Base-by-base conservation (phyloP, 345 rosid species). In the Sonneratia alba region DNA sequence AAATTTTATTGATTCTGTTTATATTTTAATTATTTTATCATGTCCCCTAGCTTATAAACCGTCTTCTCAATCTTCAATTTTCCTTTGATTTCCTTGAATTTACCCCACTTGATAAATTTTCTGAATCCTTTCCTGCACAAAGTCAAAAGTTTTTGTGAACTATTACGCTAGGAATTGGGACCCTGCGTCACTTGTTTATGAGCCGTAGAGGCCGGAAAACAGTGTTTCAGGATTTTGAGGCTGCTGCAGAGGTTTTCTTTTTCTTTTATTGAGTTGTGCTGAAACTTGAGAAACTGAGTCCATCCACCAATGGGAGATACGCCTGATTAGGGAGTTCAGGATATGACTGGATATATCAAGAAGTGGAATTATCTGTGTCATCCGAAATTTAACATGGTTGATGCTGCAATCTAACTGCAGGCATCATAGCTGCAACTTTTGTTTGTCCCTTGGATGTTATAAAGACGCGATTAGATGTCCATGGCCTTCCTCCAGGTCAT, bases 391-490 rank as follows among this genome's bases (percentile, higher is more conserved):
- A 27, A 27, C 36, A 61, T 61, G 36, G 2, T 42, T 42, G 45
- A 42, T 42, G 65, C 11, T 61, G 36, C 24, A 43, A 66, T 79
- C 66, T 48, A 55, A 18, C 38, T 76, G 73, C 78, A 95, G 99
- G 99, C 72, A 91, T 91, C 75, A 81, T 95, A 75, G 97, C 97
- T 0, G 99, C 99, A 36, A 87, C 97, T 66, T 92, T 95, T 38
- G 83, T 95, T 79, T 92, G 97, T 62, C 97, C 99, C 24, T 87
- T 95, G 82, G 97, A 95, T 85, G 99, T 95, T 79, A 92, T 95
- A 86, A 95, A 95, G 86, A 90, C 99, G 34, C 82, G 99, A 73
- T 74, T 94, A 70, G 97, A 95, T 69, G 97, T 95, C 14, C 89
- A 88, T 79, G 99, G 97, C 71, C 84, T 90, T 77, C 97, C 97